Evolutionary conservation across 1,284 basidiomycete species (phyloP), one percentile per base, ranked within the genome.

Genomic region (Inonotus obliquus): DNA sequence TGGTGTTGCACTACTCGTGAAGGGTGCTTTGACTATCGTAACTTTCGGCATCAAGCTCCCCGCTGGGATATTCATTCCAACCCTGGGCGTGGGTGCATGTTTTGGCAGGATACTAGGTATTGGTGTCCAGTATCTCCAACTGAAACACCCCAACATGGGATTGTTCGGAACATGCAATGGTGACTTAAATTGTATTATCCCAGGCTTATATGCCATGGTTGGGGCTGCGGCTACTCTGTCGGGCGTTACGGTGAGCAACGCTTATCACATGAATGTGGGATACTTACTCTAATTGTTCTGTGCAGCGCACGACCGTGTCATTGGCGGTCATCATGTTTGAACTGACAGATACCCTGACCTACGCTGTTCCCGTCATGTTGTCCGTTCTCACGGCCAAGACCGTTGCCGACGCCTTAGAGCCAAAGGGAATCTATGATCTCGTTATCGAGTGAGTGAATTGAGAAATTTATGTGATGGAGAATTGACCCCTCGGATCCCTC

Each of bases 31-130:
- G 61, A 97, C 95, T 0, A 81, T 96, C 60, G 81, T 98, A 49
- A 98, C 96, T 0, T 99, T 98, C 66, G 96, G 96, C 2, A 94
- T 97, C 76, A 94, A 91, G 70, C 71, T 97, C 2, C 94, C 94
- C 14, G 95, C 96, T 4, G 96, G 96, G 1, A 96, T 99, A 68
- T 99, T 99, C 75, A 93, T 99, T 29, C 96, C 97, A 0, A 94
- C 95, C 0, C 84, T 99, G 29, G 95, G 93, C 21, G 95, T 98
- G n/a, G 97, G 96, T 19, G 97, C 96, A 0, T 96, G 94, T 69
- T 92, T 92, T 49, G 96, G 96, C 2, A 82, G 96, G 23, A 87
- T 98, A 54, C 71, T 96, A 25, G 97, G 97, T 21, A 86, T 98
- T 48, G 69, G 79, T 2, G 83, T 98, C 73, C 92, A 96, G 72